Evolutionary conservation across 2,329 filamentous ascomycete genomes (phyloP).

Genomic region (Clarireedia homoeocarpa): DNA sequence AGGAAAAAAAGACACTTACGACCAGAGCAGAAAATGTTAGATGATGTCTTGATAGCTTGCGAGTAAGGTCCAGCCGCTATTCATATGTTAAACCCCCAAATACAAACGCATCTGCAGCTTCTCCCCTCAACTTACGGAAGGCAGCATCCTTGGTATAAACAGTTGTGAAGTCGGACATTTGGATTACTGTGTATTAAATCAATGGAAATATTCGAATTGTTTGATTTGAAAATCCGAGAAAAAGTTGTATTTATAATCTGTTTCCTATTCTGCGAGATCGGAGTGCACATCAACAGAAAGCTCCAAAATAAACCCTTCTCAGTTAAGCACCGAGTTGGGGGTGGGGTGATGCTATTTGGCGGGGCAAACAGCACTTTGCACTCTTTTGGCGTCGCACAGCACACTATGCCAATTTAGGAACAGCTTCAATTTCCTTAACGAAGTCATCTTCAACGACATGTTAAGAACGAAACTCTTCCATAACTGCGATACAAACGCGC

Average conservation of each 20-base stretch:
- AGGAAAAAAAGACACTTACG: not conserved
- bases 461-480: conserved; percentile 14
- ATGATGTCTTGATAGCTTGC: conserved; percentile 48
- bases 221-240: not conserved
- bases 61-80: conserved; percentile 9
- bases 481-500: conserved; percentile 15
- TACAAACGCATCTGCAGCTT: not conserved
- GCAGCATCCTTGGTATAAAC: conserved; percentile 30
- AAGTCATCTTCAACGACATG: conserved; percentile 25
- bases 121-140: conserved; percentile 22
- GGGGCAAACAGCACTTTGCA: not conserved
- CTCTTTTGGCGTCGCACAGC: not conserved
- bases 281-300: not conserved
- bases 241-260: not conserved
- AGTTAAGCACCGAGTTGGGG: not conserved
- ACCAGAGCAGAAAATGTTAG: conserved; percentile 60
- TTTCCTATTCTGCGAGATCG: conserved; percentile 5
- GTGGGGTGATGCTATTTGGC: conserved; percentile 3
- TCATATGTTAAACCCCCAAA: not conserved
- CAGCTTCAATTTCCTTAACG: not conserved
- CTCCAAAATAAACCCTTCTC: not conserved
- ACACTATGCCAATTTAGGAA: conserved; percentile 1
- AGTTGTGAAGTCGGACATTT: conserved; percentile 28
- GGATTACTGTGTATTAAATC: conserved; percentile 4
- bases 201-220: not conserved